Evolutionary conservation across 2,329 filamentous ascomycete species (phyloP), one percentile per base, ranked within the genome.

Genomic region (Zymoseptoria brevis): DNA sequence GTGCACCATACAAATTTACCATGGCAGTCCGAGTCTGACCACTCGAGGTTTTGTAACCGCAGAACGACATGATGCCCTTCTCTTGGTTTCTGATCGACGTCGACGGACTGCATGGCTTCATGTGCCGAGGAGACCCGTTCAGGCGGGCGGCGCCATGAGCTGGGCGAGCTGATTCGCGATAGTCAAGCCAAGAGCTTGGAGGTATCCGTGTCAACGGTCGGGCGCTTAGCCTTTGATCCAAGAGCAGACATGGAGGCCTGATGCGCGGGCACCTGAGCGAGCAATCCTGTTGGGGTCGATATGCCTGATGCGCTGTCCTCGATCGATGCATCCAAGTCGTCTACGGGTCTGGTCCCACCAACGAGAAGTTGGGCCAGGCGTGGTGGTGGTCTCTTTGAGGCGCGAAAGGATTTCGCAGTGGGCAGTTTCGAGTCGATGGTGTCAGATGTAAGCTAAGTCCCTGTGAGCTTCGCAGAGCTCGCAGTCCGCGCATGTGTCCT

Each of bases 161-260:
- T 68, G 60, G 3, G 71, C 69, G 54, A 74, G 67, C 56, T 73
- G 70, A 19, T 67, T 66, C 8, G 72, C 73, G 50, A 74, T 73
- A 54, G 64, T 72, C 54, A 68, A 66, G 30, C 72, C 69, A 9
- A 75, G 63, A 9, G 67, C 66, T 54, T 72, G 62, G 45, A 74
- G n/a, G 65, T 66, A 13, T 67, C 62, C 8, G 66, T 54, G 30
- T 69, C 66, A 19, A 66, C 52, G 26, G 54, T 30, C 26, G 61
- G 55, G 9, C 64, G 54, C 54, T 63, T 57, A 9, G 56, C 26
- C 26, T 57, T 54, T n/a, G 59, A 35, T 48, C 57, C 57, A 19
- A 62, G 57, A 35, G 30, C 50, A 22, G 52, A 54, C 56, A 65
- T 60, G 6, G 60, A 63, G 13, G 64, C 57, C 35, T 61, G 53